Conservation (phyloP, 805 yeast species). For the Nakazawaea laoshanensis region DNA sequence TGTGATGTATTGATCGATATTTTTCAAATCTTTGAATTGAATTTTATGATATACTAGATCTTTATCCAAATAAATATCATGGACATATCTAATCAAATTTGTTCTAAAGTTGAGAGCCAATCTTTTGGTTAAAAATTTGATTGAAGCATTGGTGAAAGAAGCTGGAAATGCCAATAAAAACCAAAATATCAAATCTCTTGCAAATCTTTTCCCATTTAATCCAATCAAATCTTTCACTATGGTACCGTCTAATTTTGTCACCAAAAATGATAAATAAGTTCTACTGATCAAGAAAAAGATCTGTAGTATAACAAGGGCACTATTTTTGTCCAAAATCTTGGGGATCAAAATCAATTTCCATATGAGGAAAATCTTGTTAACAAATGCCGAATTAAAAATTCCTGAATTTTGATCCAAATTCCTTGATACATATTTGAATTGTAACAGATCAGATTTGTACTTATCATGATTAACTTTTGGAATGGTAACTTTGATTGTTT, state of each 20-base stretch:
- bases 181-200: conserved; percentile 79
- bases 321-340: conserved; percentile 54
- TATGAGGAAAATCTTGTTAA: conserved; percentile 65
- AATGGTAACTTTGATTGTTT: conserved; percentile 31
- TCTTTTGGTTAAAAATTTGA: conserved; percentile 69
- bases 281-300: conserved; percentile 68
- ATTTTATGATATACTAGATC: conserved; percentile 78
- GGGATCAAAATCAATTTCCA: conserved; percentile 78
- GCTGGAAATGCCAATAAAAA: conserved; percentile 88
- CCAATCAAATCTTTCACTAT: conserved; percentile 84
- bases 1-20: conserved; percentile 81
- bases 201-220: conserved; percentile 66
- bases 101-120: conserved; percentile 81
- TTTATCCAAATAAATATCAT: conserved; percentile 79
- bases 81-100: conserved; percentile 74
- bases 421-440: conserved; percentile 35
- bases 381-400: conserved; percentile 45
- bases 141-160: conserved; percentile 84
- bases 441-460: conserved; percentile 47
- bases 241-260: conserved; percentile 87
- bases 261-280: conserved; percentile 79
- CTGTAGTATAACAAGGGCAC: conserved; percentile 59
- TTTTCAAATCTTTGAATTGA: conserved; percentile 51
- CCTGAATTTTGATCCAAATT: conserved; percentile 15
- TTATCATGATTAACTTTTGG: conserved; percentile 39